Evolutionary conservation across 805 yeast genomes (phyloP).

Genomic region (Lipomyces kockii): DNA sequence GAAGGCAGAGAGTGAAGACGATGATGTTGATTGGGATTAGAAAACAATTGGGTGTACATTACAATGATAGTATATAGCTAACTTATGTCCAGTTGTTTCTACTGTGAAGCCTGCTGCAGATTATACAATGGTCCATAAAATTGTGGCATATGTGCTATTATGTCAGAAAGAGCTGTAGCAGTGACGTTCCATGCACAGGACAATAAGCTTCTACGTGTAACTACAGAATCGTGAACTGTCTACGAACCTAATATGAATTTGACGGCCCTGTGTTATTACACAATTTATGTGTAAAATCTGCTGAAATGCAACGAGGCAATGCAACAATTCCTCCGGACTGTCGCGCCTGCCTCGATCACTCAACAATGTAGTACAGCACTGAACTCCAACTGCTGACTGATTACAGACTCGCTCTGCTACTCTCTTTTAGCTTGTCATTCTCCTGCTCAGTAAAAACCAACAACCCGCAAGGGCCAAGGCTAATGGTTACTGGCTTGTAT

Average conservation of each 20-base stretch:
- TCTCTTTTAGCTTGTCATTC: no score
- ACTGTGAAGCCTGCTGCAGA: not conserved
- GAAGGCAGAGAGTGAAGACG: slow-evolving; percentile 9
- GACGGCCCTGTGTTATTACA: no score
- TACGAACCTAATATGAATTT: not conserved
- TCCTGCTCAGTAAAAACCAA: no score
- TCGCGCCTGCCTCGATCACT: no score
- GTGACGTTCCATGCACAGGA: not conserved
- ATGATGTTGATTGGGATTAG: slow-evolving; percentile 31
- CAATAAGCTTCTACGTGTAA: not conserved
- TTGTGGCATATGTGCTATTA: not conserved
- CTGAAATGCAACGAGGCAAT: no score
- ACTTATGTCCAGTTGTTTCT: not conserved
- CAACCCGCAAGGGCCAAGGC: no score
- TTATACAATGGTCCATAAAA: not conserved
- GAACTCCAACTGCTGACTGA: no score
- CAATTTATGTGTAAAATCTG: no score
- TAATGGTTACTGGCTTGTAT: no score
- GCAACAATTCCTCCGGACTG: no score
- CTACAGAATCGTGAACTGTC: not conserved
- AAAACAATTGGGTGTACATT: not conserved
- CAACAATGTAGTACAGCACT: no score
- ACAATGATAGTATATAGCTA: not conserved
- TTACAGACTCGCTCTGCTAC: no score
- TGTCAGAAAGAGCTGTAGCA: not conserved